Conservation (phyloP, 495 filamentous ascomycete species). For the Daldinia grandis region DNA sequence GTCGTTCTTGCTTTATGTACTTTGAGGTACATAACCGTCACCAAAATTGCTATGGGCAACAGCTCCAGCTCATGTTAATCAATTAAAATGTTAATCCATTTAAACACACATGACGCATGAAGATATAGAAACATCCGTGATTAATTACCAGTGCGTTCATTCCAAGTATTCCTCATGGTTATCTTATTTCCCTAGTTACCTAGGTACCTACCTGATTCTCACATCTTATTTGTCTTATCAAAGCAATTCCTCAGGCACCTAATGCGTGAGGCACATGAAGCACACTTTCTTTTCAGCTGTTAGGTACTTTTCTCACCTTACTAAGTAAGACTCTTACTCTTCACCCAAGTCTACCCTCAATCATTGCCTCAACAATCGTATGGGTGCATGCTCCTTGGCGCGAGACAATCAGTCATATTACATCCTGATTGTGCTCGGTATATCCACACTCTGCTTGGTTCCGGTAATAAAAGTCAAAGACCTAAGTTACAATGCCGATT, state of each 20-base stretch:
- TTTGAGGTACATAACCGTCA: not conserved
- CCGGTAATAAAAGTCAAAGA: not conserved
- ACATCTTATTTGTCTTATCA: not conserved
- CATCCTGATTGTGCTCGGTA: not conserved
- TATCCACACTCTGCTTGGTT: not conserved
- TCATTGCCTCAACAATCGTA: not conserved
- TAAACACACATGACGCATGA: not conserved
- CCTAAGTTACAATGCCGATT: constrained; percentile 2
- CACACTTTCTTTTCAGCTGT: not conserved
- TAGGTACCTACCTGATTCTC: not conserved
- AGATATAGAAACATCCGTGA: not conserved
- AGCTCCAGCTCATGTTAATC: not conserved
- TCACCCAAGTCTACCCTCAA: not conserved
- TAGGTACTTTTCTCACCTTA: not conserved
- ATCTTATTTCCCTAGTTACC: not conserved
- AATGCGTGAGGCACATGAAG: not conserved
- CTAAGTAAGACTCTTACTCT: not conserved
- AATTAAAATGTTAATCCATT: not conserved
- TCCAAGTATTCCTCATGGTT: not conserved
- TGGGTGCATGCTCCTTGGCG: not conserved
- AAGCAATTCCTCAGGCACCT: not conserved
- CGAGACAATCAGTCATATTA: not conserved
- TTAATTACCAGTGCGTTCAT: not conserved
- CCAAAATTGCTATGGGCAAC: not conserved
- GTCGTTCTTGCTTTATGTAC: constrained; percentile 4